phyloP scores from a whole-genome alignment of 2,329 filamentous ascomycete genomes.

The Cordyceps fumosorosea region DNA sequence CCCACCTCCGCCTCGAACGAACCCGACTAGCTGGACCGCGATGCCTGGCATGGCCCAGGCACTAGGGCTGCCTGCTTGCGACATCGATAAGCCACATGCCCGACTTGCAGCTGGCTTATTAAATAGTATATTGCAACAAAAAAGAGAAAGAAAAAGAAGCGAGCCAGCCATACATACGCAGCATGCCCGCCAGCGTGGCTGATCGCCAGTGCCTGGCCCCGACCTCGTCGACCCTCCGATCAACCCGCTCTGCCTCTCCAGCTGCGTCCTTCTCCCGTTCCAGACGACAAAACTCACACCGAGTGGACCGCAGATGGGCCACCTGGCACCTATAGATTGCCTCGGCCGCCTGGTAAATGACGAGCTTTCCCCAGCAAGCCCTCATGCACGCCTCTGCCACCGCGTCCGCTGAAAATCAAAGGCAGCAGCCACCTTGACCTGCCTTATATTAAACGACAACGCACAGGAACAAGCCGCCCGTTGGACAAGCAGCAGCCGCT shows the following conservation, averaged over 20 bases:
- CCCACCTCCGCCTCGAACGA: background rate
- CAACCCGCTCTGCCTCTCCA: background rate
- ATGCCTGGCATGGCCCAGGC: background rate
- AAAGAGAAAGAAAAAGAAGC: background rate
- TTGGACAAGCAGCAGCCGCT: background rate
- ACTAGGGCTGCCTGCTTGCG: background rate
- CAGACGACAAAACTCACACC: background rate
- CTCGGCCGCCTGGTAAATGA: background rate
- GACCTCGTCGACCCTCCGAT: background rate
- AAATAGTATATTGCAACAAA: background rate
- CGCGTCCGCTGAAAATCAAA: background rate
- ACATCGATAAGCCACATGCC: constrained; percentile 3
- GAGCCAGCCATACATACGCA: background rate
- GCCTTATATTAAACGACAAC: background rate
- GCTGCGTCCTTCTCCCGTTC: background rate
- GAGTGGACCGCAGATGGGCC: background rate
- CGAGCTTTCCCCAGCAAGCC: background rate
- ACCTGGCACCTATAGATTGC: background rate
- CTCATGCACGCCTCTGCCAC: constrained; percentile 5
- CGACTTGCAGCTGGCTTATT: background rate
- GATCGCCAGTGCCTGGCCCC: background rate
- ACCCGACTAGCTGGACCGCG: constrained; percentile 6
- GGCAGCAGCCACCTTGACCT: background rate
- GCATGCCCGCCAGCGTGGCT: background rate
- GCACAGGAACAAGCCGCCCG: constrained; percentile 5